A percentile compares a stretch with the other conserved stretches of the same genome.
Evolutionary conservation across 228 moss, liverwort and hornwort species (phyloP).

Genomic region (Sphagnum magellanicum): DNA sequence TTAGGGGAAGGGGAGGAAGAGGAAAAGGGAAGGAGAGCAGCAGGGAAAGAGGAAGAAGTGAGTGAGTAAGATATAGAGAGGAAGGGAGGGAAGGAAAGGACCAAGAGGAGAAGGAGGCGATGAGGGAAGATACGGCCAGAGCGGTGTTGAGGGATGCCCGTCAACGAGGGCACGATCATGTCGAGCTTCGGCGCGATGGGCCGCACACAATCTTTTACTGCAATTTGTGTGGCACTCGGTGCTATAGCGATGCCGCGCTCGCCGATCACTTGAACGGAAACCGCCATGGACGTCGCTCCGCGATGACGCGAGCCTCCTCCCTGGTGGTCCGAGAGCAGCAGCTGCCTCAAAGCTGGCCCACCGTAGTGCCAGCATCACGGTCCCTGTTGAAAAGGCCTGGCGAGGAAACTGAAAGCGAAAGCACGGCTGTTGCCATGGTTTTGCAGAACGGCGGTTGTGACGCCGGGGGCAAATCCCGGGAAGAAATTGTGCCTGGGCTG

Average conservation of each 20-base stretch:
- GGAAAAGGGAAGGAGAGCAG: slow-evolving; percentile 1
- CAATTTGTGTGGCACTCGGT: slow-evolving; percentile 68
- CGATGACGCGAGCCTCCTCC: slow-evolving; percentile 6
- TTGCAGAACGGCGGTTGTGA: slow-evolving; percentile 9
- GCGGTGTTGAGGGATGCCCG: slow-evolving; percentile 79
- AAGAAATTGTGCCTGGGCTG: slow-evolving; percentile 25
- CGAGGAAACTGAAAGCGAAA: slow-evolving; percentile 21
- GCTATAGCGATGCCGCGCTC: slow-evolving; percentile 80
- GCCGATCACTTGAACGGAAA: slow-evolving; percentile 87
- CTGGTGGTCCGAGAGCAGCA: slow-evolving; percentile 10
- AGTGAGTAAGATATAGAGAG: too few species aligned
- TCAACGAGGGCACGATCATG: slow-evolving; percentile 74
- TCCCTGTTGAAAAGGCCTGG: slow-evolving; percentile 1
- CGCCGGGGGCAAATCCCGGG: slow-evolving; percentile 13
- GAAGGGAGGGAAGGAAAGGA: too few species aligned
- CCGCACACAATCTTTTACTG: slow-evolving; percentile 74
- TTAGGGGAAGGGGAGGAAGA: slow-evolving; percentile 15
- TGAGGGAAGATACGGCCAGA: slow-evolving; percentile 94
- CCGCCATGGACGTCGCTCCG: slow-evolving; percentile 62
- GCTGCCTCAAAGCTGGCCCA: slow-evolving; percentile 3
- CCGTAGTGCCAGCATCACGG: slow-evolving; percentile 1
- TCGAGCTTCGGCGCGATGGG: slow-evolving; percentile 87
- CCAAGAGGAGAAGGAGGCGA: slow-evolving; percentile 14
- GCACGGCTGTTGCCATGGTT: slow-evolving; percentile 1
- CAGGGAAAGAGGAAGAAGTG: slow-evolving; percentile 2